Conservation (phyloP, 2,329 filamentous ascomycete genomes). For the Ciborinia camelliae region DNA sequence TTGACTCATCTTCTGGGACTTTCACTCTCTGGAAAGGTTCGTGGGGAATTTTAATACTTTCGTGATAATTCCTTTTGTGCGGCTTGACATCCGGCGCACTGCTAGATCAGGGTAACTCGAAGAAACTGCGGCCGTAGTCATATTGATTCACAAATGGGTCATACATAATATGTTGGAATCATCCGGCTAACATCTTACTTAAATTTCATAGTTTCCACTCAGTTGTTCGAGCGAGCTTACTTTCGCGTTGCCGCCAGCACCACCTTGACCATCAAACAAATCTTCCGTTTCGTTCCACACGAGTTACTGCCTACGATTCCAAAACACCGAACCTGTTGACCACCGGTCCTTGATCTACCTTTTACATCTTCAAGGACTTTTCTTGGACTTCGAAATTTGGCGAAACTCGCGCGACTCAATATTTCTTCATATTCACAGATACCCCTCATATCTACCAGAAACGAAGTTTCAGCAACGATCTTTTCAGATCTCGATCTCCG, state of each 20-base stretch:
- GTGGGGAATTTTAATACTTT: conserved; percentile 6
- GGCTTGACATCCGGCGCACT: conserved; percentile 12
- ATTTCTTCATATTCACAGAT: not conserved
- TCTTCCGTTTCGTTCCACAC: conserved; percentile 27
- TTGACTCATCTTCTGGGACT: not conserved
- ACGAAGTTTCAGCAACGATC: not conserved
- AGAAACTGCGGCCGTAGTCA: not conserved
- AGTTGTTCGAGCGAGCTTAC: conserved; percentile 23
- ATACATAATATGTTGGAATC: conserved; percentile 17
- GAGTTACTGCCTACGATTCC: conserved; percentile 26
- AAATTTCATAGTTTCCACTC: conserved; percentile 13
- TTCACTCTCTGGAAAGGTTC: conserved; percentile 13
- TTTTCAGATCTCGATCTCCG: not conserved
- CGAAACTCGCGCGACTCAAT: conserved; percentile 9
- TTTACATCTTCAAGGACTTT: conserved; percentile 17
- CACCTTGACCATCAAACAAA: conserved; percentile 33
- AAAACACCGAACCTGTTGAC: conserved; percentile 14
- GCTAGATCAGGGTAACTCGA: conserved; percentile 4
- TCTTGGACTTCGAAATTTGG: conserved; percentile 13
- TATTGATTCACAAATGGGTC: conserved; percentile 4
- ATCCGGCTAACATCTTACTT: conserved; percentile 17
- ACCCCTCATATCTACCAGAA: not conserved
- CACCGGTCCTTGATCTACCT: conserved; percentile 21
- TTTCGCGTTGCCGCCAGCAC: conserved; percentile 29
- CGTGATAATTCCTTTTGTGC: conserved; percentile 10